Percentiles rank a stretch among this genome's conserved stretches.
phyloP scores from a whole-genome alignment of 139 green algal species.

The Closterium sp. region DNA sequence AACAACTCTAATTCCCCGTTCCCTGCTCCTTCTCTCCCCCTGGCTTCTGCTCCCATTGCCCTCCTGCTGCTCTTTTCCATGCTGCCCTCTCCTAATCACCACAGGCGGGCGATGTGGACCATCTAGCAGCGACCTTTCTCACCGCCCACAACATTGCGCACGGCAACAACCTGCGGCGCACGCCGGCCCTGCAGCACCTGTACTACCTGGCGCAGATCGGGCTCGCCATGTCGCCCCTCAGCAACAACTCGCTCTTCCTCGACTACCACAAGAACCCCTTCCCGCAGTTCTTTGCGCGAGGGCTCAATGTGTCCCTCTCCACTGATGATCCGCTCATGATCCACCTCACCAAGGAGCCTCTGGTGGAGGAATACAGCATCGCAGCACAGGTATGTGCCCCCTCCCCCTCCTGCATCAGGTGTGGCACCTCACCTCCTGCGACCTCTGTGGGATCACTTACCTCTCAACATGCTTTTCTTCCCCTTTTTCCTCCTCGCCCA shows the following conservation, averaged over 20 bases:
- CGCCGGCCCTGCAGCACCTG: conserved; percentile 64
- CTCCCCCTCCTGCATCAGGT: conserved; percentile 39
- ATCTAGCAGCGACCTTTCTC: conserved; percentile 89
- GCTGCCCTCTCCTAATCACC: no score
- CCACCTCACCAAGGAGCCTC: conserved; percentile 94
- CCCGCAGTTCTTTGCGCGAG: conserved; percentile 93
- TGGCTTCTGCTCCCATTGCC: neutral
- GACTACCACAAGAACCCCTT: conserved; percentile 99
- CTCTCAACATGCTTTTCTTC: conserved; percentile 90
- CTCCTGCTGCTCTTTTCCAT: no score
- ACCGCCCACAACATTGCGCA: conserved; percentile 96
- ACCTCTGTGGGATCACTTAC: conserved; percentile 95
- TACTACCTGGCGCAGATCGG: conserved; percentile 81
- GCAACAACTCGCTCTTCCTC: conserved; percentile 99
- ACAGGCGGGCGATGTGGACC: conserved; percentile 92
- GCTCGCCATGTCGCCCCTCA: conserved; percentile 92
- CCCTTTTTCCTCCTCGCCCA: no score
- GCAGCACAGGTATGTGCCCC: conserved; percentile 70
- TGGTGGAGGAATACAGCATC: conserved; percentile 99
- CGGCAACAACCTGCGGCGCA: conserved; percentile 98
- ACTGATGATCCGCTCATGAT: conserved; percentile 72
- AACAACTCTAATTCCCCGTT: no score
- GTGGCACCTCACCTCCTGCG: conserved; percentile 87
- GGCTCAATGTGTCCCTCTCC: conserved; percentile 79
- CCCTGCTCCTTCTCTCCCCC: no score